Evolutionary conservation across 2,329 filamentous ascomycete genomes (phyloP), one percentile per base, ranked within the genome.

Genomic region (Trichoderma oligosporum): DNA sequence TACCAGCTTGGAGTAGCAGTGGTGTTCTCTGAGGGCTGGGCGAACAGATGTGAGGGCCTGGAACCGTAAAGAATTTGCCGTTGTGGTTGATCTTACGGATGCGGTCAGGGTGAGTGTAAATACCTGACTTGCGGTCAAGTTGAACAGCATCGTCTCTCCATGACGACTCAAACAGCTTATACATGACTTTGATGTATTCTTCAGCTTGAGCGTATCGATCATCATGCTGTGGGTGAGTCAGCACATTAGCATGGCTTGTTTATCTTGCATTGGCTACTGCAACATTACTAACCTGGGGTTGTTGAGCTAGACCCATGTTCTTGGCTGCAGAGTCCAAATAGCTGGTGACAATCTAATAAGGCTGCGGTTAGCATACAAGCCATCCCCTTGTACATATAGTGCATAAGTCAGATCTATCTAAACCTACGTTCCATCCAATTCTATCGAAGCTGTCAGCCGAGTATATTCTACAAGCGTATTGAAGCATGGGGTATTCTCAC

Each of bases 241-340:
- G 35, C 11, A 33, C 2, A 6, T 35, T 4, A 4, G 36, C 33
- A 7, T n/a, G n/a, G n/a, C n/a, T n/a, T n/a, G n/a, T n/a, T n/a
- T n/a, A 36, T 29, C 24, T 20, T 14, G 9, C 18, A 48, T 44
- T 31, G n/a, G 18, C 9, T 22, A 29, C 24, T 60, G 52, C 52
- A 20, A 41, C 42, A 47, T 11, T 4, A 29, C 60, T 61, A 51
- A 69, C 64, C 2, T 45, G 62, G 2, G 64, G 75, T 63, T 88
- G 85, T 18, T 83, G 75, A 9, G 76, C 73, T 33, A 78, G 78
- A 2, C 84, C 83, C 46, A 88, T 72, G 65, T 88, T 89, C 9
- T 79, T 78, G 0, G 86, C 86, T 0, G 86, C 86, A 1, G 82
- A 86, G 66, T 89, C 85, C 0, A 89, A 76, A 65, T 88, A 89